Base-by-base conservation (phyloP, 495 filamentous ascomycete genomes). In the Aspergillus wentii region DNA sequence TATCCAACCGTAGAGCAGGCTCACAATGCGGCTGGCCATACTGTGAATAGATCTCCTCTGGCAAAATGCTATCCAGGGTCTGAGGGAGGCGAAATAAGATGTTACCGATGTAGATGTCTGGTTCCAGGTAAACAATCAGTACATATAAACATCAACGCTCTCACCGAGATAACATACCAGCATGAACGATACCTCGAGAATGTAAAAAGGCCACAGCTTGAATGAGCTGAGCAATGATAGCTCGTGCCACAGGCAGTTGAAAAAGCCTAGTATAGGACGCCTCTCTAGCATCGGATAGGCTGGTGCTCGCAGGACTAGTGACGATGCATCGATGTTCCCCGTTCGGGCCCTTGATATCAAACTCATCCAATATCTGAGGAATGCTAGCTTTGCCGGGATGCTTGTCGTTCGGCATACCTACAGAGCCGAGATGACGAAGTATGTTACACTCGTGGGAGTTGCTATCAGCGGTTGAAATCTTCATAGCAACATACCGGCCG, bases 401-500 rank as follows among this genome's bases (percentile, higher is more conserved):
- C n/a, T n/a, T n/a, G n/a, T n/a, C n/a, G n/a, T n/a, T n/a, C n/a
- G n/a, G n/a, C n/a, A n/a, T n/a, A n/a, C n/a, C n/a, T n/a, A n/a
- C n/a, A n/a, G n/a, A n/a, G n/a, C n/a, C n/a, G n/a, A n/a, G n/a
- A n/a, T n/a, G n/a, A n/a, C n/a, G n/a, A n/a, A n/a, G n/a, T n/a
- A n/a, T n/a, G n/a, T n/a, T n/a, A n/a, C n/a, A n/a, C n/a, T n/a
- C n/a, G n/a, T n/a, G n/a, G n/a, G n/a, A n/a, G n/a, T n/a, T n/a
- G n/a, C n/a, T n/a, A n/a, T n/a, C n/a, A 23, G 57, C 48, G 37
- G 52, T 53, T 29, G 37, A 26, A 17, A 65, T 46, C 29, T 64
- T 69, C 2, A 64, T 21, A 29, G 61, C 52, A 40, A 64, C 53
- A 42, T 64, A 69, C 4, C 21, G 38, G 9, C 51, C 23, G 16